A percentile compares a stretch with the other conserved stretches of the same genome.
Evolutionary conservation across 805 yeast species (phyloP).

Genomic region (Candida pseudofarinosa): DNA sequence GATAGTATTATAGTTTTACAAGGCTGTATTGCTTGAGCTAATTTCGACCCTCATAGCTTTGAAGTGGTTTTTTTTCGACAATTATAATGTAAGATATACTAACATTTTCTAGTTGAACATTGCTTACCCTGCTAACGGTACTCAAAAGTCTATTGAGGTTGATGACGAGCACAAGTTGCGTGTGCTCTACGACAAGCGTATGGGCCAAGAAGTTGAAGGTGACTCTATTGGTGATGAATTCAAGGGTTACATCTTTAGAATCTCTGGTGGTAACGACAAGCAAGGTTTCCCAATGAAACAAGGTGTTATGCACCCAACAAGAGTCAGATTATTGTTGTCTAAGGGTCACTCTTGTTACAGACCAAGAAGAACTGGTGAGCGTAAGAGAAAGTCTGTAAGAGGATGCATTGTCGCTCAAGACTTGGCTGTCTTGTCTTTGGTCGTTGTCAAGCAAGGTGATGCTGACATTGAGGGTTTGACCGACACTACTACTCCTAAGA

Average conservation of each 20-base stretch:
- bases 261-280: conserved; percentile 99
- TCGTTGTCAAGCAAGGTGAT: conserved; percentile 97
- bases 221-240: conserved; percentile 97
- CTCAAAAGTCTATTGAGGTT: conserved; percentile 95
- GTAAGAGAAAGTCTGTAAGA: conserved; percentile 99
- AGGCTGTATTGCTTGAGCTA: no score
- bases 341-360: conserved; percentile 98
- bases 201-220: conserved; percentile 99
- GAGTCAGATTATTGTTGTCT: conserved; percentile 92
- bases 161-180: conserved; percentile 99
- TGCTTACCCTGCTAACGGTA: conserved; percentile 99
- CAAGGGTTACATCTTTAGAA: conserved; percentile 98
- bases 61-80: no score
- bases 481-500: conserved; percentile 92
- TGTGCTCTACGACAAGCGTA: conserved; percentile 97
- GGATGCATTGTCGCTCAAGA: conserved; percentile 98
- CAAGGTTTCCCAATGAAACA: conserved; percentile 99
- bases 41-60: no score
- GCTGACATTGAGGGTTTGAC: conserved; percentile 94
- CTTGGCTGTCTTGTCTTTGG: conserved; percentile 90
- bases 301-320: conserved; percentile 99
- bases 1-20: no score
- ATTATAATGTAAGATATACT: no score
- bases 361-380: conserved; percentile 99
- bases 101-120: conserved; percentile 74